Conservation (phyloP, 805 yeast species). For the Cyberlindnera maritima region DNA sequence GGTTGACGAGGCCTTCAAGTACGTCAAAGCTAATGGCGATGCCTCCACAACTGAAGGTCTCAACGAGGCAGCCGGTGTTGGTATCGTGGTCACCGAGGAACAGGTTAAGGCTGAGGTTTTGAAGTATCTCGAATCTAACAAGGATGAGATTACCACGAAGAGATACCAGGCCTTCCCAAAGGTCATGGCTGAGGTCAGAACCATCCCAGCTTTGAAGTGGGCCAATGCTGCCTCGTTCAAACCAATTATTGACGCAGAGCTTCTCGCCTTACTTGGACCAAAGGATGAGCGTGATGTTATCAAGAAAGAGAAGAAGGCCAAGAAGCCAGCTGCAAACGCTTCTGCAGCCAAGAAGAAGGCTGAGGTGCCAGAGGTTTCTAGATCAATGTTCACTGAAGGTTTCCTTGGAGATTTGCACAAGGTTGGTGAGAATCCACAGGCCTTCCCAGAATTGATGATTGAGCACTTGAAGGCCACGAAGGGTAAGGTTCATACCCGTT, state of each 20-base stretch:
- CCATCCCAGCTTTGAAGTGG: constrained; percentile 79
- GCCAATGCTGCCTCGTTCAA: constrained; percentile 86
- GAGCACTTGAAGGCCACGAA: constrained; percentile 76
- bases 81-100: constrained; percentile 64
- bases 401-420: constrained; percentile 93
- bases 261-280: constrained; percentile 80
- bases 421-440: constrained; percentile 94
- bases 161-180: constrained; percentile 81
- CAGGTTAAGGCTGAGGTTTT: constrained; percentile 59
- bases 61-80: constrained; percentile 75
- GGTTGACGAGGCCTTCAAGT: constrained; percentile 77
- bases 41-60: constrained; percentile 47
- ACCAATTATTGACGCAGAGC: constrained; percentile 77
- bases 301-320: constrained; percentile 74
- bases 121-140: constrained; percentile 57
- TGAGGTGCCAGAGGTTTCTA: constrained; percentile 25
- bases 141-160: constrained; percentile 58
- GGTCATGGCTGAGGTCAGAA: constrained; percentile 73
- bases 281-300: constrained; percentile 91
- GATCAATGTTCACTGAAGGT: constrained; percentile 94
- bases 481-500: constrained; percentile 87
- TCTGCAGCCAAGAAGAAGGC: constrained; percentile 26
- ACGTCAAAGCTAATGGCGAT: constrained; percentile 51
- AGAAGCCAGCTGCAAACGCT: constrained; percentile 35
- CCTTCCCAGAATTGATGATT: constrained; percentile 76